A percentile compares a stretch with the other conserved stretches of the same genome.
These are phyloP conservation scores for Pterulicium gracile DNA, from an alignment of 1,284 basidiomycete species.

Conservation along the genomic window DNA sequence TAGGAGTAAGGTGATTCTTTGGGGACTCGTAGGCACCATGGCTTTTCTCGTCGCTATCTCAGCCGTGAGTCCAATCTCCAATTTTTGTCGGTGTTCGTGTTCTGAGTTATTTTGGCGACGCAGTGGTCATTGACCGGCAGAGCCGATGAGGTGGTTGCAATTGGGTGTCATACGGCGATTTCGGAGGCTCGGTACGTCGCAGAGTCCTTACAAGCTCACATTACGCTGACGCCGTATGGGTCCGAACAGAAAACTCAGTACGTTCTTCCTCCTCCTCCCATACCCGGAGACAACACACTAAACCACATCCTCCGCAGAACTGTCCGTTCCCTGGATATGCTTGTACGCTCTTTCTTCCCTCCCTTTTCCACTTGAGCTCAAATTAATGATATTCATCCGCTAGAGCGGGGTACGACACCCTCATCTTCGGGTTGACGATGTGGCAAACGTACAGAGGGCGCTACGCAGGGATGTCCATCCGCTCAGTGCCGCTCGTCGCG, in stretches of 20 bases:
- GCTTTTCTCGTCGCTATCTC: neutral
- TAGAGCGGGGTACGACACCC: neutral
- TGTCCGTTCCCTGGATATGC: neutral
- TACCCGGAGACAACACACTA: too few species aligned
- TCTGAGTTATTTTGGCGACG: too few species aligned
- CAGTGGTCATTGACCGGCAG: too few species aligned
- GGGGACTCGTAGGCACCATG: neutral
- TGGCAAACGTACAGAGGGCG: neutral
- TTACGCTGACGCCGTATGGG: too few species aligned
- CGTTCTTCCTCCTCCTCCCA: too few species aligned
- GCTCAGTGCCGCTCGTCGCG: neutral
- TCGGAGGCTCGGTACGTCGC: too few species aligned
- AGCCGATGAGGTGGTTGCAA: too few species aligned
- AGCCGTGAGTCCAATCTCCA: neutral
- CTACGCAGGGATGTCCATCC: too few species aligned
- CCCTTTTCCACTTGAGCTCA: neutral
- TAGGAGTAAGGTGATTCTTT: neutral
- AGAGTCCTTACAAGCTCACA: too few species aligned
- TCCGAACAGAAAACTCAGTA: too few species aligned
- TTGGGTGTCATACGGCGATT: too few species aligned
- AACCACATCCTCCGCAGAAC: neutral
- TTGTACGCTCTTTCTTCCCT: neutral
- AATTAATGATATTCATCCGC: neutral
- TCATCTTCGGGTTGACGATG: slow-evolving; percentile 2
- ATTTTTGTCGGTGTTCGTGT: too few species aligned